Conservation (phyloP, 73 alveolate species). For the Paramecium caudatum region DNA sequence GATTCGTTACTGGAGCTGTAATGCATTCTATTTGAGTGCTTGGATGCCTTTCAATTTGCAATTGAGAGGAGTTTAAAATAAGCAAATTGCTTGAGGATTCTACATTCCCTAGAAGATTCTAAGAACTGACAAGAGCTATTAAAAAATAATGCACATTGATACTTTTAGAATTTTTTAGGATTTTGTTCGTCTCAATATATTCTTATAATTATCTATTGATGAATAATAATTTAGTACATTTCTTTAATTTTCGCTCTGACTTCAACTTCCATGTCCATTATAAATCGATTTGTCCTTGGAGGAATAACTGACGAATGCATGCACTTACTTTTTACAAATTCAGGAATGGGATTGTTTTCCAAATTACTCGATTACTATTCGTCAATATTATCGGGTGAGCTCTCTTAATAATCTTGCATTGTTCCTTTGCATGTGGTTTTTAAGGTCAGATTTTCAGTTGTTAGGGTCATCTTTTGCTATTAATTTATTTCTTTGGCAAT, state of each 20-base stretch:
- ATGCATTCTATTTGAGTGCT: constrained; percentile 26
- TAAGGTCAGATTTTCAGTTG: constrained; percentile 4
- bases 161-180: not conserved
- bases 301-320: not conserved
- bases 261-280: constrained; percentile 18
- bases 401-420: not conserved
- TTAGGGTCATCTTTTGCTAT: not conserved
- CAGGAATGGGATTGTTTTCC: constrained; percentile 37
- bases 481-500: not conserved
- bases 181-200: not conserved
- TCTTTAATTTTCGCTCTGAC: not conserved
- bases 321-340: constrained; percentile 13
- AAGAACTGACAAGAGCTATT: not conserved
- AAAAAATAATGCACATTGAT: not conserved
- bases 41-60: not conserved
- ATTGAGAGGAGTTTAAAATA: not conserved
- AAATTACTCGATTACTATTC: constrained; percentile 44
- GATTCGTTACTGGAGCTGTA: not conserved
- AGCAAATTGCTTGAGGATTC: not conserved
- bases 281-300: constrained; percentile 18
- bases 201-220: not conserved
- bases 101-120: not conserved
- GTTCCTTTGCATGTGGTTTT: constrained; percentile 34
- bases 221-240: not conserved
- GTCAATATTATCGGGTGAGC: not conserved